Evolutionary conservation across 2,329 filamentous ascomycete genomes (phyloP), one percentile per base, ranked within the genome.

Genomic region (Neopestalotiopsis sp.): DNA sequence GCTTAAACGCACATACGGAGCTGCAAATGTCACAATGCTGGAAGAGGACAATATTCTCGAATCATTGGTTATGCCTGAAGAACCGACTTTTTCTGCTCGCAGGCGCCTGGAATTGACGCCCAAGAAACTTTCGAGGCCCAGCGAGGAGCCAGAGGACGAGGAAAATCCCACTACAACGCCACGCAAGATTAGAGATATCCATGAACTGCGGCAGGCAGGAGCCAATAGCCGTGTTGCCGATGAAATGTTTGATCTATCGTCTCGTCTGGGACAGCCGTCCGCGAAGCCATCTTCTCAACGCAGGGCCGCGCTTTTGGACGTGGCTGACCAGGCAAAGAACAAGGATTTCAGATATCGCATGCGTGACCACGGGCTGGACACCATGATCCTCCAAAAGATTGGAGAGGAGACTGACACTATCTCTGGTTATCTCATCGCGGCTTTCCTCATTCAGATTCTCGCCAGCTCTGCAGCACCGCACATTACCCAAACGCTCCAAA

Each of bases 341-440:
- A 90, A 90, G 74, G 84, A 83, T 0, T 94, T 93, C 73, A 83
- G 89, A 34, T 84, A 85, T 20, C 90, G 92, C 70, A 94, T 97
- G 74, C 86, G 92, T 24, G 91, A 94, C 70, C 91, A 94, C 72
- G 89, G 90, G 6, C 89, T 92, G 68, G 92, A 94, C 70, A 87
- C 90, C 67, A 88, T 87, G 38, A 83, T 98, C 17, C 87, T 94
- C 66, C 84, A 87, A 59, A 87, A 88, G 57, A 83, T 92, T 10
- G 85, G 84, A 0, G 83, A 84, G 63, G 88, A 91, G 74, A 80
- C 84, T 1, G 92, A 94, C 76, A 72, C 86, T 28, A 81, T 92
- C 45, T 86, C 86, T 65, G 90, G 89, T 6, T 92, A 91, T 74
- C 82, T 89, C 1, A 84, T 94, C 14, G 80, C 88, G n/a, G 87